Base-by-base conservation (phyloP, 2,329 filamentous ascomycete species). In the Fusarium tjaetaba region DNA sequence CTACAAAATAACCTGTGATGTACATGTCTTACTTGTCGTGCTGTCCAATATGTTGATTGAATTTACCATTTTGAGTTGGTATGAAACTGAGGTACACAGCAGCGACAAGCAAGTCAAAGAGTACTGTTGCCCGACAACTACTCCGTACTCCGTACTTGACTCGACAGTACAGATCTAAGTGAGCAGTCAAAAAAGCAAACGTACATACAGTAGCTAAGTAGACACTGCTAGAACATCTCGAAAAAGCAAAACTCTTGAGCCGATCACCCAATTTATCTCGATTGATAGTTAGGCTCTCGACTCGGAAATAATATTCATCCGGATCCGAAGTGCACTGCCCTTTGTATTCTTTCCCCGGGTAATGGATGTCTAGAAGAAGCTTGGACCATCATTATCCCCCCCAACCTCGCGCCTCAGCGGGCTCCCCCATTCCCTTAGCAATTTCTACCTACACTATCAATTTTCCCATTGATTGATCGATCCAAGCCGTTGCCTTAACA, bases 401-500 rank as follows among this genome's bases (percentile, higher is more conserved):
- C 76, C 75, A 78, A 71, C 75, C 70, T 77, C 75, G 48, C 61
- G 46, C 66, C 57, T 49, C 43, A 61, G 60, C 55, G 61, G 63
- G 57, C 24, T 41, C 24, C 51, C 51, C 51, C 34, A 39, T 53
- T 68, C 65, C 72, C 77, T 76, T 80, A 80, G 67, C 78, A 79
- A 79, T 80, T 79, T 80, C 75, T 74, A 82, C 83, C 82, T 83
- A 84, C 83, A 84, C 83, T 84, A 84, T 76, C 82, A 84, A 82
- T 84, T 84, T 84, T 81, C 73, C 77, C 75, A 75, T 79, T 77
- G 78, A 76, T 78, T 77, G 78, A 76, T 78, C 78, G 78, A 76
- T 78, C 78, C 77, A 80, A 80, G 77, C 77, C 71, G 71, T 64
- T 72, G 70, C 71, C 79, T 81, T 84, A 84, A 82, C 82, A 83